These are phyloP conservation scores for Letharia lupina DNA, from an alignment of 495 filamentous ascomycete species.

Conservation along the genomic window DNA sequence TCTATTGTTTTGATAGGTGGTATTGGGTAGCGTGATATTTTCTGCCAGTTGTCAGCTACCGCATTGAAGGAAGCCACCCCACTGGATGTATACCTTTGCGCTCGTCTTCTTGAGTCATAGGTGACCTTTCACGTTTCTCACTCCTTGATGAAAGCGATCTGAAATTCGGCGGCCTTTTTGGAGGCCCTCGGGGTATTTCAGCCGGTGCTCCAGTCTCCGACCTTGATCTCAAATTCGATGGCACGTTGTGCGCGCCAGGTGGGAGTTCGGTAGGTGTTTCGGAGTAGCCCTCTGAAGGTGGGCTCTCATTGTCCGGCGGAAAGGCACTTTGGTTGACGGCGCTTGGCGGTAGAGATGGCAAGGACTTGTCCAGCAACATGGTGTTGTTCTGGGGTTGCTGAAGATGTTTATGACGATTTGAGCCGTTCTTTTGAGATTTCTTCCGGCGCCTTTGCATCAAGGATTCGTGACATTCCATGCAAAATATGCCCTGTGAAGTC, in stretches of 20 bases:
- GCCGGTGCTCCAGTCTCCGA: slow-evolving; percentile 21
- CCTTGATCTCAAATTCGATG: slow-evolving; percentile 26
- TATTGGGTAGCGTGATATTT: slow-evolving; percentile 60
- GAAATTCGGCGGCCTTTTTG: slow-evolving; percentile 24
- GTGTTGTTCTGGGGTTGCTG: slow-evolving; percentile 32
- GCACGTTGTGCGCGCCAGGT: slow-evolving; percentile 29
- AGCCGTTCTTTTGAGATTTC: slow-evolving; percentile 55
- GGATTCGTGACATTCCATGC: slow-evolving; percentile 99
- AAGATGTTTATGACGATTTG: slow-evolving; percentile 40
- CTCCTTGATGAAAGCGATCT: slow-evolving; percentile 23
- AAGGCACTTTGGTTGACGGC: slow-evolving; percentile 53
- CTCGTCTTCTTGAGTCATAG: slow-evolving; percentile 21
- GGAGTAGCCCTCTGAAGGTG: slow-evolving; percentile 50
- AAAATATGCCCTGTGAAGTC: slow-evolving; percentile 97
- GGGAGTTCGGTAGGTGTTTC: slow-evolving; percentile 65
- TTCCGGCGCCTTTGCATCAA: slow-evolving; percentile 93
- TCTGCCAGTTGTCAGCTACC: slow-evolving; percentile 32
- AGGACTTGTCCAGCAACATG: slow-evolving; percentile 82
- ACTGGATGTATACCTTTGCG: slow-evolving; percentile 18
- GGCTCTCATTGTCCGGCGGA: slow-evolving; percentile 58
- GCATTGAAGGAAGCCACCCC: neutral
- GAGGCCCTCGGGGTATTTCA: slow-evolving; percentile 19
- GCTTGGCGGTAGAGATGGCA: slow-evolving; percentile 81
- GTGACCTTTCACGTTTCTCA: slow-evolving; percentile 21
- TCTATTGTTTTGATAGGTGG: slow-evolving; percentile 69